Base-by-base conservation (phyloP, 106 monocot species). In the Phalaenopsis equestris region DNA sequence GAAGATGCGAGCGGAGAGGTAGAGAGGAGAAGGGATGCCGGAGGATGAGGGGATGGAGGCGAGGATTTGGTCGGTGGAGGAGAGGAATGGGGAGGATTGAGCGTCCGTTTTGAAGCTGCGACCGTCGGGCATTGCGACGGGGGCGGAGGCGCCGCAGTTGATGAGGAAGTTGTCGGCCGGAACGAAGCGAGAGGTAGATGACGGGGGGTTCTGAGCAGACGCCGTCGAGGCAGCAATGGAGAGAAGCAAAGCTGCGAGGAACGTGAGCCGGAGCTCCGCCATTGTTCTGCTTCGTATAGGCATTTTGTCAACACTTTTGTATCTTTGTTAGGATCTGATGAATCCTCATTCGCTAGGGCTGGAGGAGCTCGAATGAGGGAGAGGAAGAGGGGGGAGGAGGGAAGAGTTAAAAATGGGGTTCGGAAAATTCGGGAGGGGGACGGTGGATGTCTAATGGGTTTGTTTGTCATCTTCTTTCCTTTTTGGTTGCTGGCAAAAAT, bases 121-220 rank as follows among this genome's bases (percentile, higher is more conserved):
- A 11, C 90, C 91, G 78, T 93, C 96, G 17, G 90, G 73, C 77
- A 73, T 84, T 19, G 76, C 45, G 37, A 67, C 75, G 17, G 86
- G 42, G 6, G 79, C 3, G 5, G 83, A 88, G 42, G 88, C 79
- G 24, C 96, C 96, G 76, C 96, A 96, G 80, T 91, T 81, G 73
- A 96, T 88, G 41, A 96, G 88, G 79, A 87, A 84, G 89, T 83
- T 90, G 81, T 96, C 96, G 18, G 82, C 76, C 6, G 96, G 96
- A 46, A 39, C 42, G 85, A 93, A 88, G 11, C 43, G 75, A 1
- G 79, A 80, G 42, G 80, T 72, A 12, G 81, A 1, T 4, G 43
- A 6, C 19, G 84, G 65, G 11, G 82, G 49, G 0, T 21, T 14
- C 24, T 77, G 76, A 1, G 73, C 70, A 3, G 86, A 77, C 8